Conservation (phyloP, 2,329 filamentous ascomycete species). For the Teratosphaeria zuluensis region DNA sequence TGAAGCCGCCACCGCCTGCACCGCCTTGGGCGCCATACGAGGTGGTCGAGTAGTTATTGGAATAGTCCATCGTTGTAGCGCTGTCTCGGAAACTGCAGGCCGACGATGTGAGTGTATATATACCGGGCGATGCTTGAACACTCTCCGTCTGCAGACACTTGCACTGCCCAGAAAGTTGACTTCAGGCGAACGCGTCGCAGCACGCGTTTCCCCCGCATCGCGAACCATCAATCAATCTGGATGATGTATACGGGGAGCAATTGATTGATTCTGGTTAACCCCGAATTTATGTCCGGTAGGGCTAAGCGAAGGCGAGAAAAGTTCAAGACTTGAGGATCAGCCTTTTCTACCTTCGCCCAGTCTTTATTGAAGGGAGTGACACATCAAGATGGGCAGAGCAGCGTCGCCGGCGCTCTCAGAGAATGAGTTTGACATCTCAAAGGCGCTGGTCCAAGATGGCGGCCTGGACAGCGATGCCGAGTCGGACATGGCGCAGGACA, state of each 20-base stretch:
- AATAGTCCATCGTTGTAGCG: conserved; percentile 8
- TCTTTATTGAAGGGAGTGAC: background rate
- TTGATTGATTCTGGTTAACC: background rate
- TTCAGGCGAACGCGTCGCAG: background rate
- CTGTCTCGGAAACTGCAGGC: background rate
- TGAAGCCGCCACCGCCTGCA: conserved; percentile 51
- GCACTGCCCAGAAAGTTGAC: background rate
- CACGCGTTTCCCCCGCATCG: background rate
- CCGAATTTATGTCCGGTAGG: background rate
- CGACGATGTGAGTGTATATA: background rate
- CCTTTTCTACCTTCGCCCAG: background rate
- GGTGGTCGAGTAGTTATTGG: conserved; percentile 42
- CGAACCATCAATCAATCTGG: background rate
- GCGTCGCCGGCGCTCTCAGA: conserved; percentile 79
- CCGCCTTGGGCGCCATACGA: conserved; percentile 48
- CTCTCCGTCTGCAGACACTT: background rate
- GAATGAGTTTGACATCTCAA: conserved; percentile 82
- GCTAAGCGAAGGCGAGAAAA: background rate
- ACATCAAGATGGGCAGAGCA: conserved; percentile 53
- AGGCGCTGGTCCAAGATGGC: conserved; percentile 54
- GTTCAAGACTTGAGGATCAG: background rate
- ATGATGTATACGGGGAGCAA: background rate
- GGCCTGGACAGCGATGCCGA: conserved; percentile 44
- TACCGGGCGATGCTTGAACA: background rate
- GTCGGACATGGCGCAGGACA: background rate